Base-by-base conservation (phyloP, 2,329 filamentous ascomycete species). In the Stemphylium lycopersici region DNA sequence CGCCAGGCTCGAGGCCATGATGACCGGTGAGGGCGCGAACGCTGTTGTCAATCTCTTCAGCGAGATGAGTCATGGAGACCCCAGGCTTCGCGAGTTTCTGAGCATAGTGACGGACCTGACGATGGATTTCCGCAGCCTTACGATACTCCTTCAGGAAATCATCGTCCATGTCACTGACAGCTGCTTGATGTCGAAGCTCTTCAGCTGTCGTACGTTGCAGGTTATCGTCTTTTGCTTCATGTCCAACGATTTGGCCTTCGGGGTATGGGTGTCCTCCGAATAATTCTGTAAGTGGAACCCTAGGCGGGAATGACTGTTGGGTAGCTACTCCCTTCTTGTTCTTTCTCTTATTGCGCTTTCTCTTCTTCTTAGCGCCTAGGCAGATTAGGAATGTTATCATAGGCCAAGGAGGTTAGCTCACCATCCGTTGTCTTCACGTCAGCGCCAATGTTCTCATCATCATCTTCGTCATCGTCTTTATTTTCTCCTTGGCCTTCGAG, bases 41-140 rank as follows among this genome's bases (percentile, higher is more conserved):
- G 50, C 89, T 83, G 67, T 92, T 85, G 73, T 96, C 91, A 64
- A 96, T 95, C 13, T 87, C 88, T 69, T 93, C 86, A 10, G 90
- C 90, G 61, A 96, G 92, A 71, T 90, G 84, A 4, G 85, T 90
- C 74, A 96, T 78, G 8, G 84, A 86, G 78, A 90, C 84, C 20
- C 91, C 91, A 0, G 91, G 91, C 78, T 89, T 89, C 65, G 93
- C 89, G 65, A 83, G 87, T 68, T 86, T 87, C 75, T 91, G 87
- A 2, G 88, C 90, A 81, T 90, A 90, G 71, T 91, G 86, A 51
- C 91, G 88, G 53, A 95, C 90, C 72, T 96, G 90, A 54, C 91
- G 87, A 74, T 96, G 91, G 11, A 90, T 84, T 76, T 96, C 91
- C n/a, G 91, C 90, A 36, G 86, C 91, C 70, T 93, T 85, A 57